Base-by-base conservation (phyloP, 2,329 filamentous ascomycete genomes). In the Zymoseptoria passerinii region DNA sequence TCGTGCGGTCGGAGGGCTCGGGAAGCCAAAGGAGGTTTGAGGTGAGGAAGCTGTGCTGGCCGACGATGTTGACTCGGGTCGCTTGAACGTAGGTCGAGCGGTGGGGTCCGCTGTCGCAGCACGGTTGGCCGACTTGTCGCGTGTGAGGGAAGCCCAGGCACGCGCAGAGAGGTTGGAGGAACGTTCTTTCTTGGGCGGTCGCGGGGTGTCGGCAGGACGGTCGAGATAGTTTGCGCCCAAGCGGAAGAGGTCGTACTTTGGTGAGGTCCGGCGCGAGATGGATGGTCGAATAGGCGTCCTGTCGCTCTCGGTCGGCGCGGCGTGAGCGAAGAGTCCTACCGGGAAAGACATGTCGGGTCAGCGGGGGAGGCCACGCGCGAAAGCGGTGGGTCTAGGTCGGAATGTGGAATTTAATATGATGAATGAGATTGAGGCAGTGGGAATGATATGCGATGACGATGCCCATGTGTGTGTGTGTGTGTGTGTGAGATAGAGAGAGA, bases 331-430 rank as follows among this genome's bases (percentile, higher is more conserved):
- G 29, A 60, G 57, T 13, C 64, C 64, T 66, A 64, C 55, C 56
- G 63, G 60, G 55, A 63, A 61, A 59, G 62, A 63, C 60, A 66
- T 65, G 57, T 66, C 60, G 53, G 64, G 65, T 64, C 63, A 67
- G 62, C 63, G 54, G 50, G 13, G 64, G 56, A 53, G 62, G 59
- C 35, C 35, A 44, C 35, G 35, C 35, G 35, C 35, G 35, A 44
- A 44, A 44, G 35, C 35, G 35, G 35, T n/a, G 10, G 35, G 10
- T 40, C 35, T 4, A 16, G 35, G 3, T 44, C 16, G 35, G 35
- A 44, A 44, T 44, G 35, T 44, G 35, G n/a, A 44, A 44, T 44
- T 13, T n/a, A 16, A 16, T 44, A n/a, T 44, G 35, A 44, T 44
- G 35, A 16, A 44, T 44, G 35, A 16, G 35, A 44, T 23, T 4